phyloP scores from a whole-genome alignment of 73 alveolate genomes.

The Halteria grandinella region DNA sequence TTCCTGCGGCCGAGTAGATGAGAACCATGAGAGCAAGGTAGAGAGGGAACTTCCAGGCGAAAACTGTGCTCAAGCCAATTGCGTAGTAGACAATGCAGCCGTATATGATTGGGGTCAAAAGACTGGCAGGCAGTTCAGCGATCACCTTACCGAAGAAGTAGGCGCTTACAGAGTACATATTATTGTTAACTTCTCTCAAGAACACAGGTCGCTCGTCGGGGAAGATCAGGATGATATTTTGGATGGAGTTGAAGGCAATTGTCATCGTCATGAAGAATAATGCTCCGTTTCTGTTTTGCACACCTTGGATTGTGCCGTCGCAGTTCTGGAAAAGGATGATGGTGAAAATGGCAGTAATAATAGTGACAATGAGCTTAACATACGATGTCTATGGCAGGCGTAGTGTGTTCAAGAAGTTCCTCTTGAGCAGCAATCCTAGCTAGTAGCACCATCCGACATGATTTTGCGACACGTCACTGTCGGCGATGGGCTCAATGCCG shows the following conservation, averaged over 20 bases:
- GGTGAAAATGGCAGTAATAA: constrained; percentile 41
- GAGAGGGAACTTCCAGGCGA: constrained; percentile 33
- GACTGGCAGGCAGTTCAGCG: constrained; percentile 64
- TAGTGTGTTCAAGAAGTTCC: constrained; percentile 35
- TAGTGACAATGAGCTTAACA: constrained; percentile 31
- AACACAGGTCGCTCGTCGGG: constrained; percentile 83
- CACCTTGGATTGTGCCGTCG: constrained; percentile 36
- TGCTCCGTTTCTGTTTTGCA: constrained; percentile 77
- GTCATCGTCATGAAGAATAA: constrained; percentile 69
- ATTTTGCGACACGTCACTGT: not conserved
- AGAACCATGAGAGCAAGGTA: constrained; percentile 18
- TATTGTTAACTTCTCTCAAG: constrained; percentile 66
- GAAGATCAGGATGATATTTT: constrained; percentile 58
- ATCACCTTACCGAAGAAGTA: constrained; percentile 70
- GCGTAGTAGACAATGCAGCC: constrained; percentile 48
- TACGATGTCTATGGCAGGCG: constrained; percentile 42
- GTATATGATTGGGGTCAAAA: constrained; percentile 24
- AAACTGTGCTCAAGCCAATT: constrained; percentile 30
- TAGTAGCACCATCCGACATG: constrained; percentile 13
- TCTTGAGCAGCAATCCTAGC: constrained; percentile 1
- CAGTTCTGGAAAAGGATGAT: constrained; percentile 39
- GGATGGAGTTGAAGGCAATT: constrained; percentile 53
- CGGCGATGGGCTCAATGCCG: not conserved
- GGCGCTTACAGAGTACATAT: constrained; percentile 65
- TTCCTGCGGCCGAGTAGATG: constrained; percentile 18